Base-by-base conservation (phyloP, 768 basidiomycete species). In the Porpolomopsis calyptriformis region DNA sequence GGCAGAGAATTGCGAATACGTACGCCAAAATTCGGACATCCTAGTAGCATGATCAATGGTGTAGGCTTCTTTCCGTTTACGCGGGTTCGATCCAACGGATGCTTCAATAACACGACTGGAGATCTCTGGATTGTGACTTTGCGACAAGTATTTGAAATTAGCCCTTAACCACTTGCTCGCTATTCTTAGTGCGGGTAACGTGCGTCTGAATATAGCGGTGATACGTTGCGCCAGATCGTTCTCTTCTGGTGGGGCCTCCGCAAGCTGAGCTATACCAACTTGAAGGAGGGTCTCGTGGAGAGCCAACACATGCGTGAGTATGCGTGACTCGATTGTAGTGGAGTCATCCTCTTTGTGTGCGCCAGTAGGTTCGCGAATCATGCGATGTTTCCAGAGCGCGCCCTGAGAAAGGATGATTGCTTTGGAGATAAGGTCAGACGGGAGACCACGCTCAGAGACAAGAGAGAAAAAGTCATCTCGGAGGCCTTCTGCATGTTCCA, bases 111-210 rank as follows among this genome's bases (percentile, higher is more conserved):
- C n/a, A n/a, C n/a, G n/a, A n/a, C n/a, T n/a, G n/a, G n/a, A n/a
- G 48, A 61, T 69, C 45, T 65, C 64, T 48, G 58, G 63, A 55
- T 4, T 36, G 10, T 40, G 40, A 14, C 68, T 70, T 39, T 77
- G 74, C 31, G 65, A 55, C 19, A 89, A 57, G 52, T 87, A 86
- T 49, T 76, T 77, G 53, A 78, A 63, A 58, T 97, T 89, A 3
- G 78, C 78, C 24, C 74, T 68, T 10, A 97, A 60, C 96, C 96
- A 99, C 59, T 91, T 93, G 56, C 81, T 82, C 4, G 83, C 79
- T 46, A 97, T 81, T 16, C 94, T 78, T 26, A 98, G 66, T 4
- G 88, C 82, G 4, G 92, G 92, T 4, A 98, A 68, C 4, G 85
- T 82, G 23, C 96, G 75, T 40, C 94, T 73, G 50, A 97, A 84